These are phyloP conservation scores for Tricholoma terreum DNA, from an alignment of 768 basidiomycete species.

Conservation along the genomic window DNA sequence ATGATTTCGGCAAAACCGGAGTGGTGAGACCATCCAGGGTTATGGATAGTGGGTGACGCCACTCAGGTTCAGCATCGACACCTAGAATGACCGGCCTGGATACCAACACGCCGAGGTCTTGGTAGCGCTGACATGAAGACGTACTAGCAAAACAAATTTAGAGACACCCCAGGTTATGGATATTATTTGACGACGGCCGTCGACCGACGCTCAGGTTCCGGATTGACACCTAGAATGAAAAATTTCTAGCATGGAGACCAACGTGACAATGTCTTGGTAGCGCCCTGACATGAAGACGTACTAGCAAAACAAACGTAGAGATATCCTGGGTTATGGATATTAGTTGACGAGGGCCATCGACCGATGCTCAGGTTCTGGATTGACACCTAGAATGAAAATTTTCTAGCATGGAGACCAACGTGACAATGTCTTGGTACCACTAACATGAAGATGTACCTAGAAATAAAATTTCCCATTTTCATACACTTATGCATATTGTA, in stretches of 20 bases:
- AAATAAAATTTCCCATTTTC: no score
- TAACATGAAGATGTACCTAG: no score
- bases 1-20: neutral
- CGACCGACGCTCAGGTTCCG: neutral
- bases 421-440: no score
- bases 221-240: neutral
- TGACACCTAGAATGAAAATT: no score
- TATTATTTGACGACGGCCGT: neutral
- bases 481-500: no score
- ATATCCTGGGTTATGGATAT: neutral
- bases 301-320: neutral
- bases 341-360: neutral
- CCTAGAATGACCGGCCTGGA: neutral
- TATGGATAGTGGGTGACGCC: neutral
- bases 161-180: neutral
- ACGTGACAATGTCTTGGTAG: neutral
- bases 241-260: no score
- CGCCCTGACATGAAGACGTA: neutral
- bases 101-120: neutral
- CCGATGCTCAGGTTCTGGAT: no score
- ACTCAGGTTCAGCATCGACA: neutral
- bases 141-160: neutral
- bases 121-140: neutral
- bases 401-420: no score
- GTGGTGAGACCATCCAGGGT: neutral